Base-by-base conservation (phyloP, 352 stramenopile species). In the Aphanomyces cochlioides region DNA sequence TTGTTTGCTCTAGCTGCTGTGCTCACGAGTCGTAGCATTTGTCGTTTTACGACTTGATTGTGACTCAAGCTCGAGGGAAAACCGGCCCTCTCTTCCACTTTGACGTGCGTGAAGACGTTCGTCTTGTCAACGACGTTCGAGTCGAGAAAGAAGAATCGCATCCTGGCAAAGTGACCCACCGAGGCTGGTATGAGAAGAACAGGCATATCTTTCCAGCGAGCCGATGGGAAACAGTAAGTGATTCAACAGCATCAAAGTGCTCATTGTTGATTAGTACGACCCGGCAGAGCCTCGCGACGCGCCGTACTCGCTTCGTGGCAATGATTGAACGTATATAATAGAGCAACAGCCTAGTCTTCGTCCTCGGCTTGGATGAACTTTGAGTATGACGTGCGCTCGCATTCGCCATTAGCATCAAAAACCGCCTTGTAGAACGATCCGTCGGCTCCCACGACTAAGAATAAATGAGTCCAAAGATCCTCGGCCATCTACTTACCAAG, bases 11-110 rank as follows among this genome's bases (percentile, higher is more conserved):
- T 34, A 4, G 4, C 13, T 37, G 45, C 65, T 69, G 28, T 76
- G 19, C 41, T 74, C 2, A 7, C 3, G 5, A n/a, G 36, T 28
- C 64, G 37, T 21, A 97, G 88, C 78, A 99, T 75, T 95, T 98
- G 60, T 98, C 96, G n/a, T 99, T 99, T 80, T 99, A 99, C 78
- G 96, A 99, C 77, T 78, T 99, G 36, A 99, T 99, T 75, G 89
- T 96, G 5, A 98, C 96, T 19, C 98, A 98, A 77, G 97, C 97
- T 0, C 81, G 96, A 48, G 97, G 97, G 40, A 99, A 99, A 76
- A 98, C 90, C 58, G 96, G 97, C 0, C 97, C 96, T 19, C 78
- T 99, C 0, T 99, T 99, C 76, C 93, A 98, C 75, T 99, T 99
- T 73, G 95, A 98, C 73, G 96, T 99, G 7, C 88, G 96, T 64